These are phyloP conservation scores for Diospyros kaki DNA, from an alignment of 148 eudicot genomes.

Conservation along the genomic window DNA sequence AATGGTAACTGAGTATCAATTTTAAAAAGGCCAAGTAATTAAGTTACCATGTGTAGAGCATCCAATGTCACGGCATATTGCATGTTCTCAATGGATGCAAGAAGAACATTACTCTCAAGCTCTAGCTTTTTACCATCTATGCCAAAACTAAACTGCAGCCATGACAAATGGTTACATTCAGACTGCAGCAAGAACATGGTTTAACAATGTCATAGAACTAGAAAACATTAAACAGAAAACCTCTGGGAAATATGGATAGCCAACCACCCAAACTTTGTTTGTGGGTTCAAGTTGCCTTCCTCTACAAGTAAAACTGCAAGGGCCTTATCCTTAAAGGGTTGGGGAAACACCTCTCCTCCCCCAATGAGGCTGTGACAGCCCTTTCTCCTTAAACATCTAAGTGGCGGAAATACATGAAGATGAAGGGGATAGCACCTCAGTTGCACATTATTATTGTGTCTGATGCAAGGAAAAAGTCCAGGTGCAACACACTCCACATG, in stretches of 20 bases:
- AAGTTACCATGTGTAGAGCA: constrained; percentile 74
- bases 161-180: constrained; percentile 9
- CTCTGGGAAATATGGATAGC: background rate
- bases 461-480: no score
- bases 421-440: no score
- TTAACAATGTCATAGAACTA: background rate
- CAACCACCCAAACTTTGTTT: background rate
- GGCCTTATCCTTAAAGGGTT: no score
- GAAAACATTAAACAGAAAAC: background rate
- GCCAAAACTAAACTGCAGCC: constrained; percentile 55
- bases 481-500: no score
- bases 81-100: constrained; percentile 96
- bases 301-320: no score
- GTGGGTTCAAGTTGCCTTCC: no score
- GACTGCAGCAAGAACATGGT: background rate
- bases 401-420: no score
- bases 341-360: no score
- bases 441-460: no score
- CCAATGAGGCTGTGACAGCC: no score
- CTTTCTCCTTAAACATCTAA: no score
- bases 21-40: background rate
- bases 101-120: constrained; percentile 92
- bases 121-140: constrained; percentile 83
- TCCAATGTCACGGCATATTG: constrained; percentile 92
- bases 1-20: background rate